Evolutionary conservation across 768 basidiomycete genomes (phyloP).

Genomic region (Tylopilus subfusipes): DNA sequence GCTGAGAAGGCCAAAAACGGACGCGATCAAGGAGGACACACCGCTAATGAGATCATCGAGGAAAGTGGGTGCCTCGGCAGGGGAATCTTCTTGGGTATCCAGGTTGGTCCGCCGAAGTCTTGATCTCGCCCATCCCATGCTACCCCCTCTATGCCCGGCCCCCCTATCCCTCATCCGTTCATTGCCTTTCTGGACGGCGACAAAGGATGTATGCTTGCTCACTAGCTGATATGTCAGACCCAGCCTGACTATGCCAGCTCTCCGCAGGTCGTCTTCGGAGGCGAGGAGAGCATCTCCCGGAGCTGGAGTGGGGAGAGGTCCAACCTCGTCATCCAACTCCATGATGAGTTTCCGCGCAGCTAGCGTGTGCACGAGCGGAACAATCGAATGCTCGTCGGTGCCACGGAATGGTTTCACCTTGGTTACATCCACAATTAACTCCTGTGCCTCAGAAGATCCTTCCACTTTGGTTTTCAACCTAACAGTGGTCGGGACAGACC

Average conservation of each 20-base stretch:
- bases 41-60: conserved; percentile 20
- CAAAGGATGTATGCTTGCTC: conserved; percentile 52
- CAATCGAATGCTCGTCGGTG: conserved; percentile 10
- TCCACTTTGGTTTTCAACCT: conserved; percentile 28
- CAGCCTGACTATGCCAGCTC: conserved; percentile 46
- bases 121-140: conserved; percentile 15
- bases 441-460: conserved; percentile 16
- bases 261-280: conserved; percentile 35
- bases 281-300: conserved; percentile 21
- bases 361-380: conserved; percentile 47
- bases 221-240: conserved; percentile 51
- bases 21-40: conserved; percentile 15
- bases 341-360: conserved; percentile 54
- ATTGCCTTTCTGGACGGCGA: conserved; percentile 45
- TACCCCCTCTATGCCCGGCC: neutral
- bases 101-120: conserved; percentile 6
- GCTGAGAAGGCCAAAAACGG: conserved; percentile 12
- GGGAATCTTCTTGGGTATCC: neutral
- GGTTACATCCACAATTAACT: conserved; percentile 20
- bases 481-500: conserved; percentile 26
- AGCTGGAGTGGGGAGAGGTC: conserved; percentile 32
- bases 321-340: conserved; percentile 40
- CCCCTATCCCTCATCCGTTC: conserved; percentile 13
- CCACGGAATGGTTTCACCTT: conserved; percentile 26
- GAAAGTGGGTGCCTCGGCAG: conserved; percentile 1